Evolutionary conservation across 2,329 filamentous ascomycete species (phyloP).

Genomic region (Ascochyta pisi): DNA sequence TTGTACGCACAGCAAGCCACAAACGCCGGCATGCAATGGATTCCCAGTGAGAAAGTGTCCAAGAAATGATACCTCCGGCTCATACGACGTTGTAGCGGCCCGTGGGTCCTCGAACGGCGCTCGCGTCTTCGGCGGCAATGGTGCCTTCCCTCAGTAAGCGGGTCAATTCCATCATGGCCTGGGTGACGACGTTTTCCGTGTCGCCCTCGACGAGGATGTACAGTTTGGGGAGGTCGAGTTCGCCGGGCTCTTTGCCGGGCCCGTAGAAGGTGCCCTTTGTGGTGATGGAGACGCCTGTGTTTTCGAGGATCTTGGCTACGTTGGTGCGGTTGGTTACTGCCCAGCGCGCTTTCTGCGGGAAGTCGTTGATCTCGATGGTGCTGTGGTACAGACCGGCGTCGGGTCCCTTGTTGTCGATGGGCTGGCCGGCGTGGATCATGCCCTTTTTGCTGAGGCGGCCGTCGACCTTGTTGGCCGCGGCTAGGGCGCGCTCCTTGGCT

Average conservation of each 20-base stretch:
- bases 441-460: conserved; percentile 87
- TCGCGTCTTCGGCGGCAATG: conserved; percentile 79
- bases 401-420: conserved; percentile 97
- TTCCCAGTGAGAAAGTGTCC: neutral
- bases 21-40: neutral
- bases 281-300: conserved; percentile 93
- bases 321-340: conserved; percentile 98
- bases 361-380: conserved; percentile 98
- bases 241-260: conserved; percentile 77
- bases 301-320: conserved; percentile 95
- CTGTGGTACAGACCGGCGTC: conserved; percentile 97
- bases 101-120: conserved; percentile 78
- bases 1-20: too few relatives aligned
- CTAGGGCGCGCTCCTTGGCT: conserved; percentile 78
- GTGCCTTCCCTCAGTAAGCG: conserved; percentile 89
- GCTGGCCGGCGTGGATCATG: conserved; percentile 87
- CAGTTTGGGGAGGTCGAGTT: conserved; percentile 82
- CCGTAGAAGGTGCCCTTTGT: conserved; percentile 94
- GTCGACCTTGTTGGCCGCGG: conserved; percentile 91
- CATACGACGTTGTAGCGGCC: conserved; percentile 79
- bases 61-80: neutral
- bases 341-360: conserved; percentile 98
- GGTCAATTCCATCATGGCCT: conserved; percentile 89
- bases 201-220: conserved; percentile 98
- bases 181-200: conserved; percentile 88